Evolutionary conservation across 352 stramenopile species (phyloP), one percentile per base, ranked within the genome.

Genomic region (Achlya hypogyna): DNA sequence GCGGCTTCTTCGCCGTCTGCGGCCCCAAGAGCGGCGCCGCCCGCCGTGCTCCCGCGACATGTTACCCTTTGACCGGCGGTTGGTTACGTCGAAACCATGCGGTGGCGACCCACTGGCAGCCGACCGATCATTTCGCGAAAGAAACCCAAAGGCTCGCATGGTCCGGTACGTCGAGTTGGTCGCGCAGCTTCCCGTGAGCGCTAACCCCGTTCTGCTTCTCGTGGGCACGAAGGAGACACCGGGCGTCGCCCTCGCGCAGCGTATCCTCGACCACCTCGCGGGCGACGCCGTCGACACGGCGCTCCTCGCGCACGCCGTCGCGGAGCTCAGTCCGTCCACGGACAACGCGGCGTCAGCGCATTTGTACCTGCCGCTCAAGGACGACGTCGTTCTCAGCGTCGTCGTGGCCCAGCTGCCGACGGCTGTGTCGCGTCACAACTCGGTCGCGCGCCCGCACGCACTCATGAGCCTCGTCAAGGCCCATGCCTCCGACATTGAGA

Each of bases 341-440:
- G 81, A 89, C 72, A 76, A 51, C 34, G 77, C 77, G 51, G 76
- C 75, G 23, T 81, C 81, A 35, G 65, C 72, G 6, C 70, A 84
- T 32, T 38, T 87, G 53, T 70, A 87, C 28, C 60, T 89, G 29
- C 49, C 77, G 3, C 74, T 72, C 38, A 72, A 77, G 23, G 42
- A 62, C 10, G 71, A 70, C 22, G 71, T 71, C 12, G 23, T 67
- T n/a, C 28, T 67, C 12, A 67, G 60, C 43, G 73, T 87, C 54
- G 79, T 79, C 69, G 70, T 88, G 20, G 76, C 81, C 62, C 78
- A 79, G 56, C 62, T 92, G 42, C 83, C 83, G 6, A 86, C 74
- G 45, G 72, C 73, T 10, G 77, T 86, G n/a, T 89, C 79, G 60
- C 81, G 86, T n/a, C 77, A 86, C 69, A 95, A 95, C 71, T 76